These are phyloP conservation scores for Stylonectria norvegica DNA, from an alignment of 2,329 filamentous ascomycete genomes.

Conservation along the genomic window DNA sequence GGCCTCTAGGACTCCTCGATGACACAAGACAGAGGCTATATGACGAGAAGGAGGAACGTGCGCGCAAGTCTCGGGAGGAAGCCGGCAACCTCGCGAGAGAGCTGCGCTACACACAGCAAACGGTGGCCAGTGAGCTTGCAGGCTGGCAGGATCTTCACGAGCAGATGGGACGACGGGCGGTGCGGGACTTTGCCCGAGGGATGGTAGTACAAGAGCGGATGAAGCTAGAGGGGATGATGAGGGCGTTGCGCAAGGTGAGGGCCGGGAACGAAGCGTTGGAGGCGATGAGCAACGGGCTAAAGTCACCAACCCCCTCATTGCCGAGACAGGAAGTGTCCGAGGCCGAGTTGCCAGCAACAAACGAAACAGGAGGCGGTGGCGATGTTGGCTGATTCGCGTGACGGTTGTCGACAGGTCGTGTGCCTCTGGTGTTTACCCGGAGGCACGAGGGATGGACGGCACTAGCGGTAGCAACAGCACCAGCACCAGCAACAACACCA, in stretches of 20 bases:
- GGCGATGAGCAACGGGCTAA: conserved; percentile 14
- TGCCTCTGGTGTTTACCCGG: conserved; percentile 8
- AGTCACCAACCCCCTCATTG: conserved; percentile 8
- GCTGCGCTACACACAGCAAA: conserved; percentile 86
- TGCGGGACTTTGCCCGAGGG: conserved; percentile 70
- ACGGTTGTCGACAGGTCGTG: no score
- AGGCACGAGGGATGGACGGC: conserved; percentile 1
- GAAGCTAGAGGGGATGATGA: conserved; percentile 73
- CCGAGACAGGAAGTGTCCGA: conserved; percentile 13
- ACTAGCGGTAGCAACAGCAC: no score
- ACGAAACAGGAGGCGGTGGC: conserved; percentile 14
- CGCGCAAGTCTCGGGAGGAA: conserved; percentile 66
- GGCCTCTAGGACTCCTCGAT: conserved; percentile 79
- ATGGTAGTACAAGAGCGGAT: conserved; percentile 80
- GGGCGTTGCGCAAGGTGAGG: conserved; percentile 67
- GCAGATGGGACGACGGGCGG: conserved; percentile 67
- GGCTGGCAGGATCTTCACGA: conserved; percentile 92
- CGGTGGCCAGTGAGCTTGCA: conserved; percentile 85
- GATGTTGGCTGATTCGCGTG: conserved; percentile 14
- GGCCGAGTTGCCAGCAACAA: conserved; percentile 15
- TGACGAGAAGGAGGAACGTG: conserved; percentile 80
- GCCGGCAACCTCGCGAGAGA: conserved; percentile 74
- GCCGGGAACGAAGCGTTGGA: conserved; percentile 11
- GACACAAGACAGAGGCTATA: conserved; percentile 80
- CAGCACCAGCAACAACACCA: conserved; percentile 22